Base-by-base conservation (phyloP, 306 rosid species). In the Pterocarpus macrocarpus region DNA sequence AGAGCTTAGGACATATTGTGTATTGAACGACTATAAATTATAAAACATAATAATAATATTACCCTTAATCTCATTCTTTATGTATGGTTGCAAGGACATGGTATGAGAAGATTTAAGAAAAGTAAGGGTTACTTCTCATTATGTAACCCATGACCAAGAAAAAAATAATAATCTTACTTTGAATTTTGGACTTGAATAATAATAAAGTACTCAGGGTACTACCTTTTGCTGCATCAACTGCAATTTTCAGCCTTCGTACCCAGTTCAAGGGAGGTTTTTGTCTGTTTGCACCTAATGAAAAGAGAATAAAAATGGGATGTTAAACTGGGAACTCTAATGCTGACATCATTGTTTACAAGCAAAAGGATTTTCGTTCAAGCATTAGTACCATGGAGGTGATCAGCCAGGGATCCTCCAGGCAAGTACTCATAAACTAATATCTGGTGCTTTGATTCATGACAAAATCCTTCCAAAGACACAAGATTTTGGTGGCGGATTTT, bases 191-290 rank as follows among this genome's bases (percentile, higher is more conserved):
- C 47, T 43, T 9, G 2, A 43, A 1, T 22, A 22, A 22, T 22
- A 22, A 22, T 22, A 22, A 22, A 53, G 75, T 62, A 28, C 53
- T 76, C 16, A 70, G 30, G 22, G 53, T 65, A 5, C 66, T 83
- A 95, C 97, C 99, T 90, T 95, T 95, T 63, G 97, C 97, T 75
- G 99, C 97, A 87, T 95, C 99, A 12, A 91, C 89, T 33, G 97
- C 95, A 78, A 95, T 92, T 90, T 95, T 95, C 89, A 95, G 89
- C 88, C 99, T 89, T 41, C 97, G 86, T 71, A 91, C 90, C 99
- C 99, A 95, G 71, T 97, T 95, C 50, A 95, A 86, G 59, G 94
- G 83, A 64, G 85, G 80, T 57, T 80, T 90, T 71, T 77, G 74
- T 55, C 89, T 87, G 62, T 83, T 90, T 80, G 86, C 43, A 65